A percentile compares a stretch with the other conserved stretches of the same genome.
Evolutionary conservation across 1,284 basidiomycete species (phyloP).

Genomic region (Ceratobasidium sp.): DNA sequence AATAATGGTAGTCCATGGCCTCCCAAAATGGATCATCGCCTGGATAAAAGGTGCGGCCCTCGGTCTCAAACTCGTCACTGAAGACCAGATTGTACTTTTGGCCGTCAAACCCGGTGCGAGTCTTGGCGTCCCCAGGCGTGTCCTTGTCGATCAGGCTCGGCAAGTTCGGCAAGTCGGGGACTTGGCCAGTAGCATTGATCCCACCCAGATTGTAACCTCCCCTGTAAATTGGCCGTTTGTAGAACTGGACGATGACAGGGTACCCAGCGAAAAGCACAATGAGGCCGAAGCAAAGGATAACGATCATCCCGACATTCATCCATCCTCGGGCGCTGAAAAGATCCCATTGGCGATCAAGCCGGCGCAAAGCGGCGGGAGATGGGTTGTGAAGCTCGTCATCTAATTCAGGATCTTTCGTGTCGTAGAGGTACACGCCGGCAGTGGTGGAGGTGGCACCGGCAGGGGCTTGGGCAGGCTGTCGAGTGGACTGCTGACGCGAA

Average conservation of each 20-base stretch:
- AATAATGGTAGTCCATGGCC: constrained; percentile 64
- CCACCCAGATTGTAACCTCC: constrained; percentile 43
- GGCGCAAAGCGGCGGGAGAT: constrained; percentile 46
- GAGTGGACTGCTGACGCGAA: constrained; percentile 11
- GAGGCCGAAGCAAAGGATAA: constrained; percentile 38
- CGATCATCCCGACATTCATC: constrained; percentile 49
- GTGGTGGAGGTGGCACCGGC: constrained; percentile 41
- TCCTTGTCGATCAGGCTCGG: constrained; percentile 72
- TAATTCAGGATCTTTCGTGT: constrained; percentile 49
- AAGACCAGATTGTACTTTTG: constrained; percentile 70
- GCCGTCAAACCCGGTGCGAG: constrained; percentile 73
- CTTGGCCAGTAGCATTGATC: constrained; percentile 74
- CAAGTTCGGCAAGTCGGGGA: constrained; percentile 61
- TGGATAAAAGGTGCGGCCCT: constrained; percentile 60
- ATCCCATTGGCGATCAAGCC: constrained; percentile 47
- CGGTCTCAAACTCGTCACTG: constrained; percentile 89
- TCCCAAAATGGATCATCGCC: constrained; percentile 66
- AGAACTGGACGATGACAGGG: constrained; percentile 48
- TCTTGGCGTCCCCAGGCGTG: constrained; percentile 68
- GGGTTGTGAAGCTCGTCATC: constrained; percentile 50
- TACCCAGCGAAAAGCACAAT: constrained; percentile 49
- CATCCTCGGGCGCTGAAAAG: constrained; percentile 49
- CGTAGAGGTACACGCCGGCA: constrained; percentile 46
- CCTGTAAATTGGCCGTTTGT: constrained; percentile 12
- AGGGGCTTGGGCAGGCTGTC: constrained; percentile 10